A percentile compares a stretch with the other conserved stretches of the same genome.
These are phyloP conservation scores for Suhomyces atakaporum DNA, from an alignment of 1,139 yeast genomes.

Conservation along the genomic window DNA sequence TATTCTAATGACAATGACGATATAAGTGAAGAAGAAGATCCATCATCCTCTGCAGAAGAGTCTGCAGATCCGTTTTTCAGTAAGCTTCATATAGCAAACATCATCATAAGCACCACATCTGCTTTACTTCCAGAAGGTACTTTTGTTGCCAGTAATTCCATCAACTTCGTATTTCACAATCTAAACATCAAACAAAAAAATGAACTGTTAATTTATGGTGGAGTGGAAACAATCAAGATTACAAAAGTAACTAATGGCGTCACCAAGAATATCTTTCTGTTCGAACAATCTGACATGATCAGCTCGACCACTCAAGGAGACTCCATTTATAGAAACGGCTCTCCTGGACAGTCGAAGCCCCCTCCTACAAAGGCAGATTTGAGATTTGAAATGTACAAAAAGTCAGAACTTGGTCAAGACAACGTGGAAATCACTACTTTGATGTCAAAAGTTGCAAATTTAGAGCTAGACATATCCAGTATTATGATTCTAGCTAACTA, in stretches of 20 bases:
- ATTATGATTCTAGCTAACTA: constrained; percentile 21
- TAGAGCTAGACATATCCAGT: constrained; percentile 33
- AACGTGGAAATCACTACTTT: constrained; percentile 43
- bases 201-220: constrained; percentile 48
- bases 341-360: constrained; percentile 3
- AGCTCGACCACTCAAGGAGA: constrained; percentile 8
- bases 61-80: constrained; percentile 26
- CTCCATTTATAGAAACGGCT: constrained; percentile 1
- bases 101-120: constrained; percentile 47
- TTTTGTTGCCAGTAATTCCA: constrained; percentile 34
- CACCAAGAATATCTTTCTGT: constrained; percentile 22
- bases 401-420: constrained; percentile 20
- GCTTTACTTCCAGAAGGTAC: constrained; percentile 42
- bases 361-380: constrained; percentile 44
- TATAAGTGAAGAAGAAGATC: constrained; percentile 11
- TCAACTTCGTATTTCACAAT: constrained; percentile 31
- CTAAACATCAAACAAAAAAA: constrained; percentile 46
- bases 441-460: constrained; percentile 43
- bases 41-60: constrained; percentile 14
- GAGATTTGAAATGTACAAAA: constrained; percentile 50
- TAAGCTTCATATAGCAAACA: constrained; percentile 32
- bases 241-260: constrained; percentile 21
- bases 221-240: constrained; percentile 37
- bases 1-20: constrained; percentile 27
- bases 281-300: constrained; percentile 13